Evolutionary conservation across 306 rosid genomes (phyloP).

Genomic region (Ochetophila trinervis): DNA sequence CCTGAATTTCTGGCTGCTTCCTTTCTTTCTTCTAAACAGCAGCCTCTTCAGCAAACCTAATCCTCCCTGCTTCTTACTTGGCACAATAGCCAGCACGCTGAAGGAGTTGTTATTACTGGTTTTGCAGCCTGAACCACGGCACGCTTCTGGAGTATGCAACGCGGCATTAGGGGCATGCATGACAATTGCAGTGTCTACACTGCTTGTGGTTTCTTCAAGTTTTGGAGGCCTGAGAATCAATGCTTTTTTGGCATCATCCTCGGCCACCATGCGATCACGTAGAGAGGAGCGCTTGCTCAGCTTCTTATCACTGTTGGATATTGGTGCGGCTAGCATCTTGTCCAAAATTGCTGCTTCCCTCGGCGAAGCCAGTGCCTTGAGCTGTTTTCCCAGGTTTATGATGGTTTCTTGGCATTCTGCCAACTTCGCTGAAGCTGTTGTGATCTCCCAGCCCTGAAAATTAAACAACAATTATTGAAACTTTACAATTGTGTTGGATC

Average conservation of each 20-base stretch:
- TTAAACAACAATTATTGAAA: neutral
- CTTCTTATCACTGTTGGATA: conserved; percentile 36
- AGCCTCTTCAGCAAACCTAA: conserved; percentile 63
- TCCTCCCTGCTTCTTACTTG: conserved; percentile 46
- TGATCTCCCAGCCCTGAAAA: conserved; percentile 81
- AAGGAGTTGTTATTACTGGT: conserved; percentile 23
- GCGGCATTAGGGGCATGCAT: conserved; percentile 19
- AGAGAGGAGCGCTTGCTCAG: conserved; percentile 52
- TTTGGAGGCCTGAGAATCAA: conserved; percentile 17
- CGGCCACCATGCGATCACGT: conserved; percentile 57
- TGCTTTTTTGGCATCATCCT: conserved; percentile 41
- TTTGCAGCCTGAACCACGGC: conserved; percentile 28
- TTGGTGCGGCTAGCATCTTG: conserved; percentile 32
- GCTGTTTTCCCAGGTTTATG: conserved; percentile 64
- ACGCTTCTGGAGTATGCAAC: conserved; percentile 21
- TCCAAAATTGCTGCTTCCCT: conserved; percentile 45
- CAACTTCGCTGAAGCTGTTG: conserved; percentile 72
- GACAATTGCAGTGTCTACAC: conserved; percentile 20
- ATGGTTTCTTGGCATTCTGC: conserved; percentile 87
- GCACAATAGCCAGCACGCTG: conserved; percentile 43
- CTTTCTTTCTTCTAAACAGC: conserved; percentile 49
- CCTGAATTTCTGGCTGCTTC: conserved; percentile 36
- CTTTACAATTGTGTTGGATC: conserved; percentile 1
- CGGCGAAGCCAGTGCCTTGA: conserved; percentile 70
- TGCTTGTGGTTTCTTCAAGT: conserved; percentile 23